Evolutionary conservation across 2,329 filamentous ascomycete genomes (phyloP).

Genomic region (Didymella arachidicola): DNA sequence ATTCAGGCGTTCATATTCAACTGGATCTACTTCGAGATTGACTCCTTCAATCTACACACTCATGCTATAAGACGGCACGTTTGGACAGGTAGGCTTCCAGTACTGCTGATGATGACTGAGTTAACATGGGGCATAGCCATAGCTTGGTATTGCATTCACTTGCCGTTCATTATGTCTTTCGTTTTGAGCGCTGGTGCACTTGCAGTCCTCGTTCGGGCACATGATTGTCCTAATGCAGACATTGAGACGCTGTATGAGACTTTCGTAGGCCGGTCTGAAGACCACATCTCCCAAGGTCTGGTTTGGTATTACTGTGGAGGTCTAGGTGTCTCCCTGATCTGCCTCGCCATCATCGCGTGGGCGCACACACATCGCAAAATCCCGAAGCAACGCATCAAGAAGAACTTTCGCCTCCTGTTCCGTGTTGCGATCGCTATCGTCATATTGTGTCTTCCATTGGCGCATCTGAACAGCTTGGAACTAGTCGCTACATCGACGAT

Average conservation of each 20-base stretch:
- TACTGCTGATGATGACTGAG: not conserved
- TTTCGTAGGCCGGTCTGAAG: conserved; percentile 60
- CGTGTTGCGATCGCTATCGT: conserved; percentile 60
- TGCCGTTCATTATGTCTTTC: conserved; percentile 70
- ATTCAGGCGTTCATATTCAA: conserved; percentile 67
- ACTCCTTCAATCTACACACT: conserved; percentile 62
- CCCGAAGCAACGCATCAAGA: conserved; percentile 58
- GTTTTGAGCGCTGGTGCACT: conserved; percentile 67
- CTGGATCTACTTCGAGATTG: conserved; percentile 71
- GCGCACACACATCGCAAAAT: conserved; percentile 65
- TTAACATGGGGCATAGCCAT: conserved; percentile 51
- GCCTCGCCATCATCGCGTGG: conserved; percentile 63
- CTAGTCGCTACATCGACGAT: conserved; percentile 52
- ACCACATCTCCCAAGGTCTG: conserved; percentile 61
- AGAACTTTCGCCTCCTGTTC: conserved; percentile 60
- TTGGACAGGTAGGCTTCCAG: conserved; percentile 49
- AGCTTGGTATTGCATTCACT: conserved; percentile 64
- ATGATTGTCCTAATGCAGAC: conserved; percentile 61
- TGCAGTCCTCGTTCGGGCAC: conserved; percentile 65
- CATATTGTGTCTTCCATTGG: conserved; percentile 64
- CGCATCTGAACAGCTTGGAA: conserved; percentile 50
- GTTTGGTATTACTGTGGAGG: conserved; percentile 72
- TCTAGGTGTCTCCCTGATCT: conserved; percentile 62
- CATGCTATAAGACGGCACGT: conserved; percentile 68
- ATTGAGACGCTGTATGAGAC: conserved; percentile 58